Evolutionary conservation across 2,329 filamentous ascomycete species (phyloP), one percentile per base, ranked within the genome.

Genomic region (Myriosclerotinia duriaeana): DNA sequence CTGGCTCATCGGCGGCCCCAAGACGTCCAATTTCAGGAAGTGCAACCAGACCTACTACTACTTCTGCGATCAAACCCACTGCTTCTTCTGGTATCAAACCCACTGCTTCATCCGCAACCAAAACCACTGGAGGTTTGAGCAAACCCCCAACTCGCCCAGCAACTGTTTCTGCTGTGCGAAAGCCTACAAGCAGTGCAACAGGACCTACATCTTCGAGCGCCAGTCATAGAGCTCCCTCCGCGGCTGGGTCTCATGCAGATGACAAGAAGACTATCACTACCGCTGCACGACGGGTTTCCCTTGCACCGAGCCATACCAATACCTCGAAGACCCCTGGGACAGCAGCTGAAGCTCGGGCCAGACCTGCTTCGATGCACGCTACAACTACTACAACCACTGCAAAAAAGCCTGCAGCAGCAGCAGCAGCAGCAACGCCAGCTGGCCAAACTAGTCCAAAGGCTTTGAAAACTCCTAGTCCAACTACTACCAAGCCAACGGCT

Each of bases 401-500:
- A 54, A 72, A 75, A 53, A 76, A 74, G 54, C 72, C 75, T 52
- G 68, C 72, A 26, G 70, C 71, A 22, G 7, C 60, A 22, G 7
- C 60, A 4, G 26, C 64, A 42, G 9, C 54, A 44, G 15, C 40
- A 14, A 42, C 40, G 15, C 11, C 40, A 14, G 26, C 56, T n/a
- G 72, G 70, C 55, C 72, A 73, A 15, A 68, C 78, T 30, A 76
- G 77, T 34, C 76, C 79, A 48, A 77, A 79, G 22, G 68, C 75
- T 56, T 68, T 75, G 9, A 76, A 78, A 59, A 76, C 82, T 42
- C 73, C 79, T 12, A 72, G 78, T n/a, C 75, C 80, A 12, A 53
- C 60, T 22, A 70, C 77, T 30, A 73, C 76, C 38, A 68, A 76
- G 36, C 64, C 73, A 22, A 71, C 77, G 3, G 72, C 74, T 55